A percentile compares a stretch with the other conserved stretches of the same genome.
Conservation (phyloP, 2,329 filamentous ascomycete genomes). For the Cercospora sp. region DNA sequence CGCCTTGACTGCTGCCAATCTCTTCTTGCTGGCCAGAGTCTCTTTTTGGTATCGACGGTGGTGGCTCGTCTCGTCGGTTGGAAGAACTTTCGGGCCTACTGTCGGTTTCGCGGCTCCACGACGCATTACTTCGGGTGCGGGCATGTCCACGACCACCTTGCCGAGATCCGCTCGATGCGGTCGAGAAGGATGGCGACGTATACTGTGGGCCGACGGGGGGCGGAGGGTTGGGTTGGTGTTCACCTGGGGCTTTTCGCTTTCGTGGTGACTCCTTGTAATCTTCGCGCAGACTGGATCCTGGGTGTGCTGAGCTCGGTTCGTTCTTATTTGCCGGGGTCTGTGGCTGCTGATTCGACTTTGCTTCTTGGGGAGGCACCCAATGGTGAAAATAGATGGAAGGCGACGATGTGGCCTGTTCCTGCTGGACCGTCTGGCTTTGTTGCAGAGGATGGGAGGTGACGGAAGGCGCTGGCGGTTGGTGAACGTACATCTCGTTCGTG, state of each 20-base stretch:
- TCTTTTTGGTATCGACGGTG: slow-evolving; percentile 4
- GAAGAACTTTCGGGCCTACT: slow-evolving; percentile 24
- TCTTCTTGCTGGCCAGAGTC: slow-evolving; percentile 14
- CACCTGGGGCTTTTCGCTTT: slow-evolving; percentile 73
- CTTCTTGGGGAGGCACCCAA: slow-evolving; percentile 76
- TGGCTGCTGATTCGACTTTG: slow-evolving; percentile 60
- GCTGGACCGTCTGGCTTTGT: slow-evolving; percentile 54
- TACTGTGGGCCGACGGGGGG: slow-evolving; percentile 54
- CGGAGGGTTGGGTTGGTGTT: slow-evolving; percentile 53
- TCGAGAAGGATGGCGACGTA: slow-evolving; percentile 54
- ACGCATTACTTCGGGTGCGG: slow-evolving; percentile 65
- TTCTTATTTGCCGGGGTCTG: slow-evolving; percentile 69
- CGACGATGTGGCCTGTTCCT: slow-evolving; percentile 65
- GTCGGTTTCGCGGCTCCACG: slow-evolving; percentile 38
- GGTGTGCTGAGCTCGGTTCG: slow-evolving; percentile 52
- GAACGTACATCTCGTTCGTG: slow-evolving; percentile 54
- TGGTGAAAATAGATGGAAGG: slow-evolving; percentile 87
- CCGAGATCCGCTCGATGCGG: slow-evolving; percentile 55
- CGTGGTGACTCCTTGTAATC: slow-evolving; percentile 74
- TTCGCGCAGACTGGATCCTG: slow-evolving; percentile 51
- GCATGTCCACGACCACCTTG: slow-evolving; percentile 63
- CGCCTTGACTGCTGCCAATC: slow-evolving; percentile 11
- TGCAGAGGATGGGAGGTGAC: slow-evolving; percentile 45
- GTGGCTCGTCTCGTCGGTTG: slow-evolving; percentile 27
- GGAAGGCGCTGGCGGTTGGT: slow-evolving; percentile 47